These are phyloP conservation scores for Entophlyctis luteolus DNA, from an alignment of 192 early-diverging fungal species.

Conservation along the genomic window DNA sequence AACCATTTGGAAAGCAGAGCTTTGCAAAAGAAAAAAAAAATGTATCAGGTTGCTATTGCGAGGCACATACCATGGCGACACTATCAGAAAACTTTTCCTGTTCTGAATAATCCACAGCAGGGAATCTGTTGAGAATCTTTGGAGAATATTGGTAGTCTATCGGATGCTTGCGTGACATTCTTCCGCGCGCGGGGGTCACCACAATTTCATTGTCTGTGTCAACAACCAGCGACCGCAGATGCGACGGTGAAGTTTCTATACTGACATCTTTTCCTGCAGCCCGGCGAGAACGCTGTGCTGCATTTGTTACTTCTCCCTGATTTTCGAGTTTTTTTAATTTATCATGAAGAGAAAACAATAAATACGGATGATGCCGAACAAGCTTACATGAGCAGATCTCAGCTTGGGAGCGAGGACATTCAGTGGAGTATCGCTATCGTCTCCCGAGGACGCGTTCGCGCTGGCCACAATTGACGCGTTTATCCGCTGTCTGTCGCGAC, in stretches of 20 bases:
- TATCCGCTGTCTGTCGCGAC: background rate
- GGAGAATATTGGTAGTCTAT: slow-evolving; percentile 39
- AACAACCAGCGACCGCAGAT: too few species aligned
- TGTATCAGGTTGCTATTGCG: background rate
- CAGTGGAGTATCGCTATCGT: slow-evolving; percentile 2
- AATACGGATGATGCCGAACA: too few species aligned
- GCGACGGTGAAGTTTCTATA: background rate
- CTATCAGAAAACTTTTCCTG: slow-evolving; percentile 38
- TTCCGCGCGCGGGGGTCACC: background rate
- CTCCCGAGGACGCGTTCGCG: background rate
- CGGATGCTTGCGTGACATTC: slow-evolving; percentile 36
- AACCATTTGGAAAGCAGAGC: slow-evolving; percentile 56
- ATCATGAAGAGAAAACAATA: too few species aligned
- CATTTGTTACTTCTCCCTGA: background rate
- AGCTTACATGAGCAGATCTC: background rate
- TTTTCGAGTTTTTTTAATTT: background rate
- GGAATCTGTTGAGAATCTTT: slow-evolving; percentile 39
- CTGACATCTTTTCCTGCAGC: background rate
- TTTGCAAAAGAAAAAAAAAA: slow-evolving; percentile 22
- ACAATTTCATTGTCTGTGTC: background rate
- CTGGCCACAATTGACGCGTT: background rate
- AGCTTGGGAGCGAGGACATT: slow-evolving; percentile 2
- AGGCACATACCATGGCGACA: slow-evolving; percentile 37
- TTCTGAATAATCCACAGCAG: slow-evolving; percentile 37
- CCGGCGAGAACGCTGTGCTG: background rate